phyloP scores from a whole-genome alignment of 345 rosid species.

The Hevea brasiliensis region DNA sequence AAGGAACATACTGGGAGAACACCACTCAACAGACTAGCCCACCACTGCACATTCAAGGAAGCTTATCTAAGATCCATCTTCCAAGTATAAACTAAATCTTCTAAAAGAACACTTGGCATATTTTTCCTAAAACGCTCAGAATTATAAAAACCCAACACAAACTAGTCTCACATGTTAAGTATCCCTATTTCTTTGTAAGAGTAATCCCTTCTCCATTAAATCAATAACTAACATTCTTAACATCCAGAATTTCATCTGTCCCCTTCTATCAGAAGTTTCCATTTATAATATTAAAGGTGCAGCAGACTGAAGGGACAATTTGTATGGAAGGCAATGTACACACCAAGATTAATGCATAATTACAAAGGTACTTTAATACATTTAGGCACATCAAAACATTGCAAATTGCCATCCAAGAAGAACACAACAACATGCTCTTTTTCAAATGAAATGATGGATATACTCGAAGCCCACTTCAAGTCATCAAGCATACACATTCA shows the following conservation, averaged over 20 bases:
- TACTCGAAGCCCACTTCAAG: neutral
- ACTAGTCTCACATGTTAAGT: neutral
- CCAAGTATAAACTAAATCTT: neutral
- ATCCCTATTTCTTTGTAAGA: neutral
- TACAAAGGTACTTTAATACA: neutral
- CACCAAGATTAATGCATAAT: neutral
- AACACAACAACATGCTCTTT: neutral
- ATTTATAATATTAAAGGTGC: neutral
- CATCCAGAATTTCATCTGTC: neutral
- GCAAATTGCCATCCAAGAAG: neutral
- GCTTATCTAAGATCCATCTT: neutral
- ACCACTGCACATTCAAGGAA: neutral
- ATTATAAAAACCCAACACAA: conserved; percentile 1
- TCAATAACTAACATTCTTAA: neutral
- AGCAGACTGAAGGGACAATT: neutral
- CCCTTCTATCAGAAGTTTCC: neutral
- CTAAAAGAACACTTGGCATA: neutral
- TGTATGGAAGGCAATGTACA: neutral
- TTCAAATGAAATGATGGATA: neutral
- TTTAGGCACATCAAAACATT: neutral
- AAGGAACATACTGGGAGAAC: neutral
- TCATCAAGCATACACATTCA: neutral
- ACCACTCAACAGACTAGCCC: neutral
- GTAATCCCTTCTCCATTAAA: neutral
- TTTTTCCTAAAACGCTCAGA: neutral